Conservation (phyloP, 2,329 filamentous ascomycete species). For the Zalaria sp. region DNA sequence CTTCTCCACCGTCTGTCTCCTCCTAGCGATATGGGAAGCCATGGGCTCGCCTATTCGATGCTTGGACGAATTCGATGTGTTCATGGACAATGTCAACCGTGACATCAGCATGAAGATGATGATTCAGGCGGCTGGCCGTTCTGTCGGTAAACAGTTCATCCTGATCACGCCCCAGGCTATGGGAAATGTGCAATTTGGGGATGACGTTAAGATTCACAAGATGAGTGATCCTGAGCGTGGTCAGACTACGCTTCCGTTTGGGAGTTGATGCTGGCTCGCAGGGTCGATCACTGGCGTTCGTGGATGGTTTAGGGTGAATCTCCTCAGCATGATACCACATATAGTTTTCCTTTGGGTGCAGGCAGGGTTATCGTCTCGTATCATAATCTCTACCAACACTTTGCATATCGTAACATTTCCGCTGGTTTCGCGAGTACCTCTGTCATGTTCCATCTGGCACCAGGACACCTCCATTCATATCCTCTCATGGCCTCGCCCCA, state of each 20-base stretch:
- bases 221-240: conserved; percentile 39
- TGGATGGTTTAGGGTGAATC: too few species aligned
- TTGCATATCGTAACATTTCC: too few species aligned
- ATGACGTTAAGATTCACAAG: conserved; percentile 68
- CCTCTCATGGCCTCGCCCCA: too few species aligned
- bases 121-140: conserved; percentile 69
- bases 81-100: conserved; percentile 96
- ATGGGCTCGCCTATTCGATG: conserved; percentile 94
- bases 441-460: too few species aligned
- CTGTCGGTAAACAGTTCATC: conserved; percentile 86
- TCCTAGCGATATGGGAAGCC: conserved; percentile 90
- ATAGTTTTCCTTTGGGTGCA: too few species aligned
- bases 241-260: conserved; percentile 28
- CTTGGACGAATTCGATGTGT: conserved; percentile 96
- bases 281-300: too few species aligned
- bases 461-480: too few species aligned
- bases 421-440: too few species aligned
- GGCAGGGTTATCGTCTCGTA: too few species aligned
- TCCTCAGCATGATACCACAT: too few species aligned
- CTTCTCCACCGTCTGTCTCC: conserved; percentile 87
- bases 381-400: too few species aligned
- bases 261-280: neutral
- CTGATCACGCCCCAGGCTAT: conserved; percentile 91
- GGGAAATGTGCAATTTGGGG: conserved; percentile 39
- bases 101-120: conserved; percentile 90